Evolutionary conservation across 306 rosid species (phyloP), one percentile per base, ranked within the genome.

Genomic region (Corylus avellana): DNA sequence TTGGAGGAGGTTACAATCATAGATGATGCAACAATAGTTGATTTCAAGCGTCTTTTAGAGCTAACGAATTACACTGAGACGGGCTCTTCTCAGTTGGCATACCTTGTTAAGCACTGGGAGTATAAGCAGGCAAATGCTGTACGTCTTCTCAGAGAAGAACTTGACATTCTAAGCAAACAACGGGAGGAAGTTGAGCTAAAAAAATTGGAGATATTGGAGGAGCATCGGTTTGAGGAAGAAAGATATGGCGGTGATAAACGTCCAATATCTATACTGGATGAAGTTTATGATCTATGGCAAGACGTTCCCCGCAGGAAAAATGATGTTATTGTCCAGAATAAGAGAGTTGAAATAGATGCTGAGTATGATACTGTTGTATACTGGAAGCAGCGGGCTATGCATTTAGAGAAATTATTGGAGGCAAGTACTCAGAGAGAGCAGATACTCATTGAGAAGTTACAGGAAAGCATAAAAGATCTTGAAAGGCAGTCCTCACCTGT

Each of bases 401-500:
- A 93, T 51, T 84, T 90, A 59, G 96, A 93, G 83, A 93, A 66
- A 77, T 75, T 88, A 77, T 76, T 96, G 89, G 97, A 90, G 73
- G 93, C 90, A 13, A 96, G 97, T 74, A 29, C 82, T 3, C 88
- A 81, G 61, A 87, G 97, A 79, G 99, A 96, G 90, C 93, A 96
- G 35, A 37, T 72, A 29, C 94, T 93, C 6, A 57, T 50, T 48
- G 94, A 90, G 12, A 91, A 89, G 79, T 86, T 96, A 71, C 84
- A 91, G 79, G 98, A 96, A 81, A 89, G 94, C 81, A 81, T 96
- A 72, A 79, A 75, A 85, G 84, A 59, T 80, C 72, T 96, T 11
- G 97, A 93, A 68, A 93, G 85, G 80, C 98, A 90, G 73, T 83
- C 97, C 39, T 91, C 93, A 12, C 99, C 98, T 7, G 97, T 96